A percentile compares a stretch with the other conserved stretches of the same genome.
phyloP scores from a whole-genome alignment of 1,284 basidiomycete genomes.

The Trichosporon sp. region DNA sequence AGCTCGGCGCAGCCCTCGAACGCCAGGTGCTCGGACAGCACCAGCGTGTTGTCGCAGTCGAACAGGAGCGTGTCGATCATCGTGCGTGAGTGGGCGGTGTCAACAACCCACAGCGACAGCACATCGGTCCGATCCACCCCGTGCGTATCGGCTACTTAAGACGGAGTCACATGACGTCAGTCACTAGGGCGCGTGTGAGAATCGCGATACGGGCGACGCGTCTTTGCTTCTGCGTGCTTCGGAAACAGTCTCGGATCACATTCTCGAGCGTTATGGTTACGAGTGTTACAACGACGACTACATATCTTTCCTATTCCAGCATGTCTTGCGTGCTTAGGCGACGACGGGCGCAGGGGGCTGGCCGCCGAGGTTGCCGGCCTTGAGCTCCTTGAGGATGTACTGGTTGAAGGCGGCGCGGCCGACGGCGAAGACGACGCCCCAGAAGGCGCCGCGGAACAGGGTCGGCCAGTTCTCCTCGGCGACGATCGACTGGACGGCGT shows the following conservation, averaged over 20 bases:
- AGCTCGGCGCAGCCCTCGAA: constrained; percentile 28
- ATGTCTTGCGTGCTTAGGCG: too few relatives aligned
- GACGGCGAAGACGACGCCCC: not conserved
- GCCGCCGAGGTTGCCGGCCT: not conserved
- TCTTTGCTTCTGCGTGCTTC: not conserved
- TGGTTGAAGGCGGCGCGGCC: constrained; percentile 1
- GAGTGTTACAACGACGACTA: constrained; percentile 3
- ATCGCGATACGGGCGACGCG: not conserved
- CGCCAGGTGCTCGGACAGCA: constrained; percentile 28
- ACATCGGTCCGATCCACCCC: not conserved
- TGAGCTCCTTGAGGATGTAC: constrained; percentile 1
- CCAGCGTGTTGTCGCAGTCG: constrained; percentile 37
- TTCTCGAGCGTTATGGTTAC: not conserved
- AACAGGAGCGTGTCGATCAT: constrained; percentile 25
- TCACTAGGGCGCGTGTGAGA: not conserved
- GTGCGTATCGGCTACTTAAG: not conserved
- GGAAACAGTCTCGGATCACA: not conserved
- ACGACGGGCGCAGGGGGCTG: not conserved
- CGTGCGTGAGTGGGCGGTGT: not conserved
- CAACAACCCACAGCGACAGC: not conserved
- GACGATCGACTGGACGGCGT: not conserved
- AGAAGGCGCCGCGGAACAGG: not conserved
- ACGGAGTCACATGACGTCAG: not conserved
- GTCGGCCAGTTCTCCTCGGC: constrained; percentile 3
- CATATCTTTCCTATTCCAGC: not conserved